A percentile compares a stretch with the other conserved stretches of the same genome.
Evolutionary conservation across 73 alveolate species (phyloP).

Genomic region (Paramecium sonneborni): DNA sequence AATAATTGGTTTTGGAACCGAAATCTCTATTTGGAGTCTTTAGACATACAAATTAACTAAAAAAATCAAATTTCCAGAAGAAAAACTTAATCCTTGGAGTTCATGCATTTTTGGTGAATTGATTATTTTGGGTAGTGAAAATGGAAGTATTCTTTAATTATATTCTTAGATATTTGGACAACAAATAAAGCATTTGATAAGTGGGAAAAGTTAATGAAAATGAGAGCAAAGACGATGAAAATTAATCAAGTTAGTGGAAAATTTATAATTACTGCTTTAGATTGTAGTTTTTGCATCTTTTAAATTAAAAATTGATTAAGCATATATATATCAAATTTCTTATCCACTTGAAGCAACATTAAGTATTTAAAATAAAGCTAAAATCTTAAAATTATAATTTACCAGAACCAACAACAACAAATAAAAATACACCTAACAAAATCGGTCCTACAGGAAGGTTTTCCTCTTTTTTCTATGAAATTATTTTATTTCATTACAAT

Average conservation of each 20-base stretch:
- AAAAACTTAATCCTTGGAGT: background rate
- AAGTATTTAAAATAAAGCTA: constrained; percentile 79
- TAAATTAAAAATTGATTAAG: background rate
- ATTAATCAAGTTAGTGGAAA: background rate
- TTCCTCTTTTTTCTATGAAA: constrained; percentile 81
- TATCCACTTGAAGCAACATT: constrained; percentile 65
- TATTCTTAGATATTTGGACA: background rate
- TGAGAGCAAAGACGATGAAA: background rate
- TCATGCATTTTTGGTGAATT: background rate
- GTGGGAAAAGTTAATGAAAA: background rate
- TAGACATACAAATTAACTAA: background rate
- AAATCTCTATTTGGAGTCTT: background rate
- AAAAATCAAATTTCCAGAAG: background rate
- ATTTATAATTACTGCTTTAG: background rate
- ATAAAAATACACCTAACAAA: constrained; percentile 81
- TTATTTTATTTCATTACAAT: constrained; percentile 67
- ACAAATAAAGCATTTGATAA: background rate
- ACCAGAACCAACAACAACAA: constrained; percentile 82
- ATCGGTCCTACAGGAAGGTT: constrained; percentile 84
- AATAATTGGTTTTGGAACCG: background rate
- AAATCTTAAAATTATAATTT: background rate
- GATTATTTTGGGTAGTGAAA: background rate
- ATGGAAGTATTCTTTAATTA: background rate
- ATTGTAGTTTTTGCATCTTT: background rate
- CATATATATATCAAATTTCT: constrained; percentile 28